Base-by-base conservation (phyloP, 768 basidiomycete species). In the Lactifluus rugatus region DNA sequence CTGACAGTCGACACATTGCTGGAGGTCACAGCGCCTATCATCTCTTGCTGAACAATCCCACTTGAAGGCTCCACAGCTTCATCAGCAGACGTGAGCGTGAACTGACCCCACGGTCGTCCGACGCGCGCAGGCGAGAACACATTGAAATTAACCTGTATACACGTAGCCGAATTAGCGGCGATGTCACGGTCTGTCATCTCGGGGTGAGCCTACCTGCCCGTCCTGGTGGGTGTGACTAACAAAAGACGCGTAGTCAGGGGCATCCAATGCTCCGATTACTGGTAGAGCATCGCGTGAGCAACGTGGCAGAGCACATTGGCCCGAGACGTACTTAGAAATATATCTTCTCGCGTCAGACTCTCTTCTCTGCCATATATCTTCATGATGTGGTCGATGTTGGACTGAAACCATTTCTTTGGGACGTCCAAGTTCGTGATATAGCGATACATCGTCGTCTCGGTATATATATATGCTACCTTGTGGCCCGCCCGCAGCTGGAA, bases 71-170 rank as follows among this genome's bases (percentile, higher is more conserved):
- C 66, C 9, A 74, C 65, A 14, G 61, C 23, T 31, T 79, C 44
- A 31, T 52, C 63, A 16, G 61, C 75, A 0, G 74, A 76, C 4
- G 67, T 84, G 78, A 49, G 80, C 2, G 81, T 80, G 68, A 88
- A 89, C 16, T 76, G 76, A 7, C 89, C 89, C 89, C 89, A 93
- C 1, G 82, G 78, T 45, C 81, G 77, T 3, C 83, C 82, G 31
- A 66, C 65, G 56, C 70, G 75, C 2, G 78, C 71, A 13, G 70
- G 61, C 3, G 79, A 71, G 66, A 81, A 84, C 13, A 88, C 83
- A 57, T 87, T 85, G 72, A 91, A 90, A 66, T 84, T 81, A 5
- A 76, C 80, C 76, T 85, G 64, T n/a, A 11, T 3, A 25, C 2
- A 19, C 17, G 32, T 14, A 2, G 60, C 60, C 42, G 65, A 41